These are phyloP conservation scores for Raffaelea ambrosiae DNA, from an alignment of 2,329 filamentous ascomycete species.

Conservation along the genomic window DNA sequence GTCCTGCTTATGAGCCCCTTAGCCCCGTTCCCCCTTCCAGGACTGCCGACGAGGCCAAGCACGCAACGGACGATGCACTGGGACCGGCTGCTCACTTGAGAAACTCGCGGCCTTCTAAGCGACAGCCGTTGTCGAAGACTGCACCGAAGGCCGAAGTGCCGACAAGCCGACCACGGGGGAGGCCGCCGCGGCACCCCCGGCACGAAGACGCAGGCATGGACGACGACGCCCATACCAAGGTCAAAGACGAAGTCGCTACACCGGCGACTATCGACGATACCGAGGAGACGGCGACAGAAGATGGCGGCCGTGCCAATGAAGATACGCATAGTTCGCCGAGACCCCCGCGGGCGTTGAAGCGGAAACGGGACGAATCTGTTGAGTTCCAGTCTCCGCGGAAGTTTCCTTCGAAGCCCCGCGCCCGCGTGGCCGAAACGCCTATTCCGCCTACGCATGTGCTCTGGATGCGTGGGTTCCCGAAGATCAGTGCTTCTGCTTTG, in stretches of 20 bases:
- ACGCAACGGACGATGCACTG: neutral
- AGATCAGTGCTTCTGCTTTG: constrained; percentile 63
- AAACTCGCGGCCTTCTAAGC: neutral
- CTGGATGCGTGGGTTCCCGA: constrained; percentile 67
- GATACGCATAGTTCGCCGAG: neutral
- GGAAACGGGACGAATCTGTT: constrained; percentile 48
- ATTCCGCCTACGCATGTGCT: constrained; percentile 58
- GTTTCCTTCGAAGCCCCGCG: constrained; percentile 21
- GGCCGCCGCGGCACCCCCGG: neutral
- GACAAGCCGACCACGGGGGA: constrained; percentile 2
- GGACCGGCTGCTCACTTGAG: neutral
- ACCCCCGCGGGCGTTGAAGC: constrained; percentile 32
- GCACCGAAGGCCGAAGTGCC: neutral
- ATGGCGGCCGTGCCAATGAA: constrained; percentile 26
- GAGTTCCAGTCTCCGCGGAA: constrained; percentile 11
- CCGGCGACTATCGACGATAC: constrained; percentile 45
- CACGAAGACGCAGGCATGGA: neutral
- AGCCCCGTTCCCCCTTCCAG: constrained; percentile 41
- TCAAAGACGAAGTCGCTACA: constrained; percentile 54
- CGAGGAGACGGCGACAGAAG: constrained; percentile 47
- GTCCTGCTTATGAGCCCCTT: constrained; percentile 49
- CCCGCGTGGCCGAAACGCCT: neutral
- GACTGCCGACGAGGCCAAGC: neutral
- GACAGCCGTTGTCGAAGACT: neutral
- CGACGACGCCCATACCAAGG: constrained; percentile 19